phyloP scores from a whole-genome alignment of 306 rosid species.

The Luffa aegyptiaca region DNA sequence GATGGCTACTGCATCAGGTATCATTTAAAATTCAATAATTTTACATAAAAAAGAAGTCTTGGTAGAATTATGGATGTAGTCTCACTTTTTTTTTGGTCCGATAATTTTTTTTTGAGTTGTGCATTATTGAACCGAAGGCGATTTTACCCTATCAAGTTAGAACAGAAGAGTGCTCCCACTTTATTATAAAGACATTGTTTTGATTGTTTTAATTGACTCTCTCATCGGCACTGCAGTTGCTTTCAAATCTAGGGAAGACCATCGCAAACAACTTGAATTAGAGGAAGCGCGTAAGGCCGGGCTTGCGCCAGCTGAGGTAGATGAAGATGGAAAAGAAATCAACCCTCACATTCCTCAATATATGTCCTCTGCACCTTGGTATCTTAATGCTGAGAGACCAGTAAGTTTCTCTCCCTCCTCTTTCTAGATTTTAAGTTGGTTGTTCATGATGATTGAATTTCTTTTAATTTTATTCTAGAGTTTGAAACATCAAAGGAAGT shows the following conservation, averaged over 20 bases:
- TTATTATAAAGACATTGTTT: neutral
- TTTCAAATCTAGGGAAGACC: conserved; percentile 52
- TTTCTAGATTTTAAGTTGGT: neutral
- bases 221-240: conserved; percentile 26
- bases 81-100: no score
- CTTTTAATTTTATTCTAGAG: conserved; percentile 14
- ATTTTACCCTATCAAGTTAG: neutral
- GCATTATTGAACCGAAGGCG: neutral
- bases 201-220: neutral
- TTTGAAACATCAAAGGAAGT: conserved; percentile 47
- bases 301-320: conserved; percentile 52
- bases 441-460: neutral
- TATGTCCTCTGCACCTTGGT: conserved; percentile 57
- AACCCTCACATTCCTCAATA: conserved; percentile 61
- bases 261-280: conserved; percentile 40
- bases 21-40: no score
- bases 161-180: neutral
- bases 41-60: no score
- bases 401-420: conserved; percentile 16
- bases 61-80: no score
- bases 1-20: no score
- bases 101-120: neutral
- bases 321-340: conserved; percentile 54
- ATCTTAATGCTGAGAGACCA: conserved; percentile 39
- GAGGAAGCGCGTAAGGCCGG: conserved; percentile 55